These are phyloP conservation scores for Chaetomium globosum DNA, from an alignment of 2,329 filamentous ascomycete genomes.

Conservation along the genomic window DNA sequence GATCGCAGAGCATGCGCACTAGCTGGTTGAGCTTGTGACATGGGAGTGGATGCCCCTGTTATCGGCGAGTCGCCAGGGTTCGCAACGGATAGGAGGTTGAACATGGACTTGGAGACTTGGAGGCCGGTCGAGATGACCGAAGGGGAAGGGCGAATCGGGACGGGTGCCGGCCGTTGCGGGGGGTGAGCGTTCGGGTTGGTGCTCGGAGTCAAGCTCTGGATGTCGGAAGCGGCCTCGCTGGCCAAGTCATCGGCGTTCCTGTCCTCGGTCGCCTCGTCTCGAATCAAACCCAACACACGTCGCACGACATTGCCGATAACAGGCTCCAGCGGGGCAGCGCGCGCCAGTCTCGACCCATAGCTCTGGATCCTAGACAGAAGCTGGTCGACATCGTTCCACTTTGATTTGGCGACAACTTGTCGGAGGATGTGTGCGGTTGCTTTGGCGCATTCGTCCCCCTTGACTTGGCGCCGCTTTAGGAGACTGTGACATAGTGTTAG, in stretches of 20 bases:
- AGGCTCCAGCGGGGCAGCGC: conserved; percentile 86
- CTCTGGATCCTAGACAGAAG: conserved; percentile 79
- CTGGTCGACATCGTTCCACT: conserved; percentile 74
- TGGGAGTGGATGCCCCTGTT: conserved; percentile 47
- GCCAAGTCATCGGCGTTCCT: conserved; percentile 61
- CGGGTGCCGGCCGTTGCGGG: conserved; percentile 32
- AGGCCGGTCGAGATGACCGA: conserved; percentile 66
- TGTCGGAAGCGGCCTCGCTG: conserved; percentile 63
- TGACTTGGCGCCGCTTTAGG: conserved; percentile 87
- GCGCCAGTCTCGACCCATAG: conserved; percentile 74
- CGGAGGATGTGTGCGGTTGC: conserved; percentile 88
- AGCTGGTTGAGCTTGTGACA: conserved; percentile 44
- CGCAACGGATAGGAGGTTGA: conserved; percentile 79
- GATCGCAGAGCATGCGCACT: conserved; percentile 74
- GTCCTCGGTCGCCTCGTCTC: conserved; percentile 85
- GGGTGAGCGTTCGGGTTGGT: conserved; percentile 25
- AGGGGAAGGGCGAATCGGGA: conserved; percentile 55
- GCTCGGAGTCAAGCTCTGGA: conserved; percentile 34
- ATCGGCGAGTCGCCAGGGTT: conserved; percentile 51
- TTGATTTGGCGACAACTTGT: conserved; percentile 80
- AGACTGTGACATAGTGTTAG: conserved; percentile 57
- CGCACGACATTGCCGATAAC: conserved; percentile 94
- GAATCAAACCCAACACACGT: conserved; percentile 84
- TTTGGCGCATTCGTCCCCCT: conserved; percentile 82
- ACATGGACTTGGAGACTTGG: conserved; percentile 74